Evolutionary conservation across 2,329 filamentous ascomycete species (phyloP), one percentile per base, ranked within the genome.

Genomic region (Xylariaceae sp.): DNA sequence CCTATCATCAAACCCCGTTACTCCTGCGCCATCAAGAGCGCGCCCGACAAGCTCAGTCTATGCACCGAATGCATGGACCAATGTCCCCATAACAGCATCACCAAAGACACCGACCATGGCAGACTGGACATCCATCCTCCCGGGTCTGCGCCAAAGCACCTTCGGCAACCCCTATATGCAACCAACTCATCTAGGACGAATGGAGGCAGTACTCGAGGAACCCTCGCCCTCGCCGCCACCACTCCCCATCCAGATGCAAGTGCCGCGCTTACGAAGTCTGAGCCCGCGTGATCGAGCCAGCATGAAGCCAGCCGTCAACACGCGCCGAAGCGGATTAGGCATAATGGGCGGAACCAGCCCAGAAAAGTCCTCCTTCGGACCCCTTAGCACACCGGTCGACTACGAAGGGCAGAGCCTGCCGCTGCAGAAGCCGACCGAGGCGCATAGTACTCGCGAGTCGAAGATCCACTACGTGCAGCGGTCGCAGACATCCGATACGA

Each of bases 191-290:
- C 52, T 10, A 9, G 30, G 45, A 30, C 42, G 51, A 2, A 62
- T 56, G 55, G 55, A 58, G 10, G 52, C 37, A 23, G 53, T 55
- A 2, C 8, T 10, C 0, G 59, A 56, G 47, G 57, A 60, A 50
- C 57, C 37, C 8, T 56, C 39, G 23, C 11, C 42, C 0, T 42
- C 56, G 11, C 59, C 51, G n/a, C 42, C 3, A 42, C 23, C 23
- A 3, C 23, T 30, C 23, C 23, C 23, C 1, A 30, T 30, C 23
- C 59, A 60, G 4, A 62, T 62, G 8, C 58, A 64, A 35, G 60
- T 64, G 4, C 62, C 62, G 44, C 58, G 56, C 13, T 44, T 64
- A 13, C 62, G 60, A 49, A 64, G 60, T 17, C 60, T 60, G 11
- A 63, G 60, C 34, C 62, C 58, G 10, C 62, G 59, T 35, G 62